Evolutionary conservation across 148 eudicot genomes (phyloP), one percentile per base, ranked within the genome.

Genomic region (Talinum fruticosum): DNA sequence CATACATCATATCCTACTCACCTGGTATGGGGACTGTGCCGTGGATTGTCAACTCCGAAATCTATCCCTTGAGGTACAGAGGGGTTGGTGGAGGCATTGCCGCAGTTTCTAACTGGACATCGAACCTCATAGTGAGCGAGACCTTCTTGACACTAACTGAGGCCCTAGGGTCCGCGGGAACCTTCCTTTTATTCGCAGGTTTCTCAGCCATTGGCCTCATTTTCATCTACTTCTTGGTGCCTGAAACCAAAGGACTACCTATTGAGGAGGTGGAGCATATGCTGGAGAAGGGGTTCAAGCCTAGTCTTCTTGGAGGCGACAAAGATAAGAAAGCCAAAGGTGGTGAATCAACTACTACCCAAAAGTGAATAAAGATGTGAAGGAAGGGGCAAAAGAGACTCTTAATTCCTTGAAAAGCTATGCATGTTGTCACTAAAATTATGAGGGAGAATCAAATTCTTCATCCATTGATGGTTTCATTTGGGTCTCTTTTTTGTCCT

Each of bases 11-110:
- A 57, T 49, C 86, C 2, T 92, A 87, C 85, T 87, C 98, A 2
- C 96, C 97, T 1, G 98, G 97, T 2, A 92, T 94, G 94, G 97
- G 95, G 67, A 89, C 95, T 0, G 93, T 76, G 28, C 95, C 98
- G 18, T 94, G 98, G 97, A 87, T 92, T 7, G 87, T 92, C 14
- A 94, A 94, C 90, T 92, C 97, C 0, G 97, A 93, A 82, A 93
- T 93, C 45, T 93, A 91, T 76, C 94, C 98, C 0, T 33, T 91
- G 47, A 87, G 83, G 61, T 92, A 89, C 86, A 79, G 97, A 83
- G 97, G 98, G 51, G 71, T 90, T 1, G 89, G 95, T 18, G 95
- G 95, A 30, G 97, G 96, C 57, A 88, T 89, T 0, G 97, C 98
- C 0, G 98, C 97, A 1, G 93, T 89, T 36, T 51, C 87, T 19